Evolutionary conservation across 2,329 filamentous ascomycete genomes (phyloP), one percentile per base, ranked within the genome.

Genomic region (Alternaria sp.): DNA sequence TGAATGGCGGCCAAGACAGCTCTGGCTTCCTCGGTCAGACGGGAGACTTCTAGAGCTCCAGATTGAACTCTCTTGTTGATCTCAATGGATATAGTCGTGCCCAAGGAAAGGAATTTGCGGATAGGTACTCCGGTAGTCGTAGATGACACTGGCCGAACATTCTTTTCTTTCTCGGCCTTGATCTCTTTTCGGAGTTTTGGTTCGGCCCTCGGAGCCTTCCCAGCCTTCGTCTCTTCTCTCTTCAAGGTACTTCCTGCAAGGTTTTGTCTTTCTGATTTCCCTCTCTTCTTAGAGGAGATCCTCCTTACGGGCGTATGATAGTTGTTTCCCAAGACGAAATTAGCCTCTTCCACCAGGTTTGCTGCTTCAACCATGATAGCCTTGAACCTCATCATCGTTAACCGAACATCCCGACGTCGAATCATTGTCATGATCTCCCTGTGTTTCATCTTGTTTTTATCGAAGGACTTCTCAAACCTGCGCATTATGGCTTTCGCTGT

Each of bases 401-500:
- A 50, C 1, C 22, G 16, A 14, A 18, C 40, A 16, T 20, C 7
- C 4, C 32, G 38, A 3, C 10, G 38, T 3, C 1, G n/a, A 28
- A 54, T 34, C 6, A 6, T 14, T 38, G 53, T 50, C 32, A 51
- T 51, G 7, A 60, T 25, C 8, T 25, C 46, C n/a, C 20, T 22
- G 11, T 46, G 38, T 45, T 34, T n/a, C n/a, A 1, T 40, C 9
- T 20, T 38, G 14, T 57, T 44, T 10, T 51, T 11, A 2, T 46
- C 40, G 28, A 51, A 51, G 14, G 48, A 38, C 14, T 32, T 45
- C 5, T 34, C 27, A 16, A 60, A n/a, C 9, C 55, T 54, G 9
- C 46, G 40, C 27, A 27, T 7, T 56, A 60, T 51, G 14, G 36
- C 38, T 32, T 50, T 60, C 18, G 57, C 57, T 40, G 57, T 51